A percentile compares a stretch with the other conserved stretches of the same genome.
phyloP scores from a whole-genome alignment of 2,329 filamentous ascomycete genomes.

The Penicillium sp. region DNA sequence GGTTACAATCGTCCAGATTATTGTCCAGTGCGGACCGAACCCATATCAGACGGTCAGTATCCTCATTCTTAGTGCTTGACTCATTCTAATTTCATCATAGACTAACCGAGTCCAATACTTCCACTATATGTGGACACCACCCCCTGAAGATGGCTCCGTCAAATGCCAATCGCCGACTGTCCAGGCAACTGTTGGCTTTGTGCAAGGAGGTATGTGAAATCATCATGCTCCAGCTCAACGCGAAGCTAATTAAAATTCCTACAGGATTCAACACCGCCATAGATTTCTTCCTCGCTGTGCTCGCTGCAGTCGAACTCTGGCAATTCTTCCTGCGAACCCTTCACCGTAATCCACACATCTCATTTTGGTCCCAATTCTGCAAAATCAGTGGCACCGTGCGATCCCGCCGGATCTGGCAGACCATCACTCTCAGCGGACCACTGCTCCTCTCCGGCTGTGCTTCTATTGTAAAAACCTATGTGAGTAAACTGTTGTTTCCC shows the following conservation, averaged over 20 bases:
- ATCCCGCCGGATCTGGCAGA: constrained; percentile 40
- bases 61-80: not conserved
- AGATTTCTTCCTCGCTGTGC: constrained; percentile 33
- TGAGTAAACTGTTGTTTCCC: constrained; percentile 5
- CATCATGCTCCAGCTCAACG: too few relatives aligned
- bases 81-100: constrained; percentile 33
- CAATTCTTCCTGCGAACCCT: constrained; percentile 36
- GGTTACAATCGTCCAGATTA: constrained; percentile 36
- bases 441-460: constrained; percentile 38
- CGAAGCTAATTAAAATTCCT: not conserved
- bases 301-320: constrained; percentile 39
- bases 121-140: constrained; percentile 42
- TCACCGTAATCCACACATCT: constrained; percentile 24
- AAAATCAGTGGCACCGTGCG: constrained; percentile 32
- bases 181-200: constrained; percentile 38
- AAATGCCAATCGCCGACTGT: constrained; percentile 35
- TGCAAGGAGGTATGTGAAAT: constrained; percentile 33
- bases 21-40: constrained; percentile 39
- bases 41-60: constrained; percentile 29
- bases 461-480: constrained; percentile 41
- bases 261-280: constrained; percentile 37
- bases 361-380: constrained; percentile 31
- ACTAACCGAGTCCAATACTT: constrained; percentile 35
- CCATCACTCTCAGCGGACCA: constrained; percentile 34
- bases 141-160: constrained; percentile 37